Base-by-base conservation (phyloP, 208 protist genomes). In the Trypanosoma cruzi region DNA sequence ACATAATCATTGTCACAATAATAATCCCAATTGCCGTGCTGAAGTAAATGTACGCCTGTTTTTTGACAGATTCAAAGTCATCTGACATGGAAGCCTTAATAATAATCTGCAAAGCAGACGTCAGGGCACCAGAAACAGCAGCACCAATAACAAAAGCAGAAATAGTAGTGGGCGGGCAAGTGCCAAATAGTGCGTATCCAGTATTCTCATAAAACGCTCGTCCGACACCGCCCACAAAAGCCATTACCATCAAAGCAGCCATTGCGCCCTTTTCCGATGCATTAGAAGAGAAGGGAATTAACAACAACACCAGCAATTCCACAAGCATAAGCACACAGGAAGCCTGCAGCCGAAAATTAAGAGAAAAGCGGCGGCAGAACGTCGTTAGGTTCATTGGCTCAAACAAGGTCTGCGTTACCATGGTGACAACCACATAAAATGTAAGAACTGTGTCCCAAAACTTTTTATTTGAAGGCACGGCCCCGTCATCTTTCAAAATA, bases 161-260 rank as follows among this genome's bases (percentile, higher is more conserved):
- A 46, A 85, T 90, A 46, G 85, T 88, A 0, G 20, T 59, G 13
- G 68, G 56, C 16, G 92, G 92, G 58, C 89, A 89, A 0, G 84
- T 79, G 14, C 80, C 86, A 50, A 94, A 94, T 22, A 98, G 61
- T 26, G 90, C 92, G 73, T 96, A 98, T n/a, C 90, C 84, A 18
- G 85, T 93, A 61, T 93, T 90, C 70, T 97, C 88, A 68, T 92
- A 93, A 72, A 94, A 95, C 22, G 85, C 89, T 26, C 86, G 83
- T 34, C 71, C 83, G 4, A 78, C 68, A 3, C 89, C 89, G 46
- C 79, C 77, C 4, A 92, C 37, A 73, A 86, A 84, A 50, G 85
- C 85, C n/a, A 84, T 71, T 34, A 90, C 61, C 64, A 97, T 82
- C 31, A 93, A 66, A 22, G 88, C 79, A 13, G 64, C 76, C 13